phyloP scores from a whole-genome alignment of 2,329 filamentous ascomycete species.

The Diaporthe caulivora region DNA sequence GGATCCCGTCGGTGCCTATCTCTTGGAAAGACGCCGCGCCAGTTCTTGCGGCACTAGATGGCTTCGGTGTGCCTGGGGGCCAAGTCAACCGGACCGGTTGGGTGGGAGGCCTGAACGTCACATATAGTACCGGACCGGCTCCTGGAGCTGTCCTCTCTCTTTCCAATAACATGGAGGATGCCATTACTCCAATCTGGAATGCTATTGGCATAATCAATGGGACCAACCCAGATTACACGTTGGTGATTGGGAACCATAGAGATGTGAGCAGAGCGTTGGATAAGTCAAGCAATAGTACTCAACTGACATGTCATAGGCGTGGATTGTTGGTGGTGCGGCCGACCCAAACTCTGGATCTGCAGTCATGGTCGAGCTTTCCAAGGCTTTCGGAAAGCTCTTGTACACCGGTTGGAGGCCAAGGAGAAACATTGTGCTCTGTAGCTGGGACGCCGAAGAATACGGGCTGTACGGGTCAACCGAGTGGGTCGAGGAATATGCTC shows the following conservation, averaged over 20 bases:
- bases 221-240: constrained; percentile 81
- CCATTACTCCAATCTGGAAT: constrained; percentile 82
- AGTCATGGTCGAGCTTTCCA: constrained; percentile 80
- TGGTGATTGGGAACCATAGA: constrained; percentile 82
- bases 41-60: constrained; percentile 90
- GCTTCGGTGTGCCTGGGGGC: constrained; percentile 48
- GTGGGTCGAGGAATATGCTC: constrained; percentile 91
- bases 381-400: constrained; percentile 78
- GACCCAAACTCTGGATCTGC: constrained; percentile 87
- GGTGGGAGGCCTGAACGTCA: constrained; percentile 3
- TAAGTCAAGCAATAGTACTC: neutral
- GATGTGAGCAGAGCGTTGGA: neutral
- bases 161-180: constrained; percentile 7
- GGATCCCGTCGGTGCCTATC: constrained; percentile 91
- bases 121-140: constrained; percentile 17
- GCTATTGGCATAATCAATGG: constrained; percentile 94
- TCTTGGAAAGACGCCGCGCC: constrained; percentile 90
- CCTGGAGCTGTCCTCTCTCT: neutral
- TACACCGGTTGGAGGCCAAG: constrained; percentile 85
- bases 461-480: constrained; percentile 88
- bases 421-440: constrained; percentile 79
- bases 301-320: constrained; percentile 50
- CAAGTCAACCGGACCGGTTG: constrained; percentile 16
- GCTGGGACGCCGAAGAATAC: constrained; percentile 88
- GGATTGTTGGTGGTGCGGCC: constrained; percentile 85